These are phyloP conservation scores for Articulospora tetracladia DNA, from an alignment of 495 filamentous ascomycete species.

Conservation along the genomic window DNA sequence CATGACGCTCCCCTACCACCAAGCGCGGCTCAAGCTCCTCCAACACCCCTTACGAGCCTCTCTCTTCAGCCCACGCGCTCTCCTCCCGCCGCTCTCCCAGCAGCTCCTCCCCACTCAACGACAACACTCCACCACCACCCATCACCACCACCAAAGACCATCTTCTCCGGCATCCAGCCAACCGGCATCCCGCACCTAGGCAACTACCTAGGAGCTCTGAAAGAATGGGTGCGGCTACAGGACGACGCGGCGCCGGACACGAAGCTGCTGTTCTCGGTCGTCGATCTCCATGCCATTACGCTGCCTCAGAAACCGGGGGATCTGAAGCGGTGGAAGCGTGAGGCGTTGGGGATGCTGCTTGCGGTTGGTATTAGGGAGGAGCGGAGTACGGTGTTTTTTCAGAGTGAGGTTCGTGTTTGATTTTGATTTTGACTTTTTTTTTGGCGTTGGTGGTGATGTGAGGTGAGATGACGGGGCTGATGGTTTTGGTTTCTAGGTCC, in stretches of 20 bases:
- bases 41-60: background rate
- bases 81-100: background rate
- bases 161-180: constrained; percentile 97
- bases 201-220: constrained; percentile 92
- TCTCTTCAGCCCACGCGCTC: background rate
- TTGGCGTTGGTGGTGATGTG: background rate
- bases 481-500: constrained; percentile 45
- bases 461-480: background rate
- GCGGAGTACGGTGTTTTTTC: constrained; percentile 77
- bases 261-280: constrained; percentile 75
- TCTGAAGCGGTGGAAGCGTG: constrained; percentile 59
- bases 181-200: constrained; percentile 94
- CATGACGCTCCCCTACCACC: background rate
- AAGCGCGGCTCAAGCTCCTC: background rate
- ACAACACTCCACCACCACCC: background rate
- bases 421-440: background rate
- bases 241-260: constrained; percentile 49
- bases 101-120: background rate
- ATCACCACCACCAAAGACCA: constrained; percentile 13
- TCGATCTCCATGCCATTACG: constrained; percentile 88
- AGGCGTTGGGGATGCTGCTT: constrained; percentile 75
- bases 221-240: constrained; percentile 79
- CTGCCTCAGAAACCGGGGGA: constrained; percentile 55
- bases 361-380: constrained; percentile 80
- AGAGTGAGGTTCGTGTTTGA: constrained; percentile 53